Percentiles rank a stretch among this genome's conserved stretches.
Evolutionary conservation across 192 early-diverging fungal species (phyloP).

Genomic region (Umbelopsis vinacea): DNA sequence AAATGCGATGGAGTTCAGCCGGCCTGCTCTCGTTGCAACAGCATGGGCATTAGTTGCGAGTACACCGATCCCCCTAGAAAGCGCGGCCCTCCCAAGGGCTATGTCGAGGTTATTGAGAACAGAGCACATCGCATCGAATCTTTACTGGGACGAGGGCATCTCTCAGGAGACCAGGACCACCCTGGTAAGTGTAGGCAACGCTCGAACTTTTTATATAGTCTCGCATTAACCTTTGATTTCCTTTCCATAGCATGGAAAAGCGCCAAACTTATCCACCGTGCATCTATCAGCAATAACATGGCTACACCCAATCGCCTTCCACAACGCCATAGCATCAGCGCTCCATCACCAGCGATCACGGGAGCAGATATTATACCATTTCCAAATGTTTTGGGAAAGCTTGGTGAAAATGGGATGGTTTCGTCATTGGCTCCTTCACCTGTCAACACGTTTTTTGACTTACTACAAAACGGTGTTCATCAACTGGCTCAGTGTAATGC

Average conservation of each 20-base stretch:
- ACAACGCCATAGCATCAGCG: background rate
- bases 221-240: background rate
- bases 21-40: slow-evolving; percentile 70
- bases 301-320: slow-evolving; percentile 1
- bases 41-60: slow-evolving; percentile 61
- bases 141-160: slow-evolving; percentile 45
- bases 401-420: slow-evolving; percentile 9
- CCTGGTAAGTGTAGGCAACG: background rate
- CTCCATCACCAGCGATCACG: background rate
- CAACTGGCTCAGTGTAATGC: slow-evolving; percentile 15
- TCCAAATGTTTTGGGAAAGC: slow-evolving; percentile 6
- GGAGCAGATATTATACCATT: slow-evolving; percentile 19
- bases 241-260: slow-evolving; percentile 3
- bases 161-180: background rate
- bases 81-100: slow-evolving; percentile 82
- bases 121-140: slow-evolving; percentile 73
- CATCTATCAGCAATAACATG: slow-evolving; percentile 20
- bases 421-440: slow-evolving; percentile 10
- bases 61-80: slow-evolving; percentile 44
- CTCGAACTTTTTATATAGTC: background rate
- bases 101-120: slow-evolving; percentile 80
- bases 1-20: slow-evolving; percentile 78
- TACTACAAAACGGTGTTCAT: slow-evolving; percentile 16
- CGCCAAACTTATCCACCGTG: slow-evolving; percentile 1
- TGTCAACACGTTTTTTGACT: slow-evolving; percentile 14